Evolutionary conservation across 1,284 basidiomycete genomes (phyloP).

Genomic region (Somion occarium): DNA sequence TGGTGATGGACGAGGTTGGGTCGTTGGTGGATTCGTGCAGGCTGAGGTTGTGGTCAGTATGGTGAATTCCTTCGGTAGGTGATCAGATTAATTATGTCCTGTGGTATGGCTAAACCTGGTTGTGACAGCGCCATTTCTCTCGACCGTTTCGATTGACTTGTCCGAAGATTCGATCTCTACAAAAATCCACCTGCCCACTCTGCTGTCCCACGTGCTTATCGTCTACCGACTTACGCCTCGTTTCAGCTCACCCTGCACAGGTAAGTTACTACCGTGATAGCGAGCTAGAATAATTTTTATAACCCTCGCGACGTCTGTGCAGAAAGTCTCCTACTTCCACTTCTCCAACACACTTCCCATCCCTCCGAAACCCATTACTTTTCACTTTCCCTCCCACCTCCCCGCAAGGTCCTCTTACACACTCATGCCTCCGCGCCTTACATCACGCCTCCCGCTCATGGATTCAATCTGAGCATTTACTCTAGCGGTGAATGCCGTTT

Average conservation of each 20-base stretch:
- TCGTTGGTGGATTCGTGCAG: slow-evolving; percentile 48
- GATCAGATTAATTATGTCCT: neutral
- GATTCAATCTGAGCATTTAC: slow-evolving; percentile 53
- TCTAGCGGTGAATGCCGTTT: slow-evolving; percentile 50
- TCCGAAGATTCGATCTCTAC: slow-evolving; percentile 21
- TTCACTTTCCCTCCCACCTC: slow-evolving; percentile 32
- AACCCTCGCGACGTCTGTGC: too few species aligned
- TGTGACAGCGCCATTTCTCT: slow-evolving; percentile 18
- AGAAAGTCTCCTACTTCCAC: slow-evolving; percentile 49
- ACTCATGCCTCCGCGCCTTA: slow-evolving; percentile 72
- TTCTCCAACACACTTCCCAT: slow-evolving; percentile 54
- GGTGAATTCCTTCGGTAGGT: slow-evolving; percentile 43
- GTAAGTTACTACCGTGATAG: slow-evolving; percentile 8
- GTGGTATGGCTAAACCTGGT: neutral
- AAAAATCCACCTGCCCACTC: slow-evolving; percentile 24
- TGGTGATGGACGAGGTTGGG: slow-evolving; percentile 57
- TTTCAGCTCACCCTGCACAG: slow-evolving; percentile 13
- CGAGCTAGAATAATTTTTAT: neutral
- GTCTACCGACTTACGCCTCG: slow-evolving; percentile 50
- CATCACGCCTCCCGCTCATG: slow-evolving; percentile 31
- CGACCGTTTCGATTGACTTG: slow-evolving; percentile 29
- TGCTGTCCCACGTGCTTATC: slow-evolving; percentile 56
- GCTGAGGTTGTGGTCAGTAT: slow-evolving; percentile 28
- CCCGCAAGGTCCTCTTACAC: slow-evolving; percentile 51
- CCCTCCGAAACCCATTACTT: slow-evolving; percentile 69